Conservation (phyloP, 2,329 filamentous ascomycete species). For the Atkinsonella texensis region DNA sequence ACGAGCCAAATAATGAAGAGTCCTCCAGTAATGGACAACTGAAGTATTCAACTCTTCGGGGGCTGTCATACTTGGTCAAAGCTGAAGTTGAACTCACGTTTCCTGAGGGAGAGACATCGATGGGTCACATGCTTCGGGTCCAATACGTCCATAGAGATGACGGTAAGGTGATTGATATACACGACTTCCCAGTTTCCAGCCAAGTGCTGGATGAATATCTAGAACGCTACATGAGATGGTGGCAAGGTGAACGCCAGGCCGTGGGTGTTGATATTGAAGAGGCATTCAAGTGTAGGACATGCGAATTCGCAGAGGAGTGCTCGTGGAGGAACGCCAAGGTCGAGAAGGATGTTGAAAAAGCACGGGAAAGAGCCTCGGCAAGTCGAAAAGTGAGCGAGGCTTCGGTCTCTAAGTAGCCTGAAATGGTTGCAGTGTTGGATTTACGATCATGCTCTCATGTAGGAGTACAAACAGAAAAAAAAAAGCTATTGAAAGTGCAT, state of each 20-base stretch:
- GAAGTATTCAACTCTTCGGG: constrained; percentile 35
- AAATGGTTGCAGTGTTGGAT: neutral
- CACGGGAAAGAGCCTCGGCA: constrained; percentile 3
- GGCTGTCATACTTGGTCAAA: constrained; percentile 33
- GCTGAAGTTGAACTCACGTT: constrained; percentile 40
- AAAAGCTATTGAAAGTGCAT: no score
- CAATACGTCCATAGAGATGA: constrained; percentile 42
- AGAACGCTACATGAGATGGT: constrained; percentile 66
- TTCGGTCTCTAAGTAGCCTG: neutral
- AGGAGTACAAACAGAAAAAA: neutral
- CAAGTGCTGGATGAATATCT: constrained; percentile 54
- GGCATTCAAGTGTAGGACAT: constrained; percentile 75
- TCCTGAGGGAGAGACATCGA: constrained; percentile 32
- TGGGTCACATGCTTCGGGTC: constrained; percentile 39
- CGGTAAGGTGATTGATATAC: constrained; percentile 40
- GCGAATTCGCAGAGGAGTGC: constrained; percentile 72
- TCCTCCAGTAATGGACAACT: constrained; percentile 19
- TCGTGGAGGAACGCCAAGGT: constrained; percentile 65
- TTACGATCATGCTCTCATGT: neutral
- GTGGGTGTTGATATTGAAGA: constrained; percentile 72
- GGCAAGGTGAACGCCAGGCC: constrained; percentile 63
- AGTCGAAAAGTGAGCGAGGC: constrained; percentile 2
- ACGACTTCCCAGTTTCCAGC: constrained; percentile 55
- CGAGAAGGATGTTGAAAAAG: constrained; percentile 23
- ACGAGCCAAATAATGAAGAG: neutral